Conservation (phyloP, 1,284 basidiomycete genomes). For the Sporisorium exsertum region DNA sequence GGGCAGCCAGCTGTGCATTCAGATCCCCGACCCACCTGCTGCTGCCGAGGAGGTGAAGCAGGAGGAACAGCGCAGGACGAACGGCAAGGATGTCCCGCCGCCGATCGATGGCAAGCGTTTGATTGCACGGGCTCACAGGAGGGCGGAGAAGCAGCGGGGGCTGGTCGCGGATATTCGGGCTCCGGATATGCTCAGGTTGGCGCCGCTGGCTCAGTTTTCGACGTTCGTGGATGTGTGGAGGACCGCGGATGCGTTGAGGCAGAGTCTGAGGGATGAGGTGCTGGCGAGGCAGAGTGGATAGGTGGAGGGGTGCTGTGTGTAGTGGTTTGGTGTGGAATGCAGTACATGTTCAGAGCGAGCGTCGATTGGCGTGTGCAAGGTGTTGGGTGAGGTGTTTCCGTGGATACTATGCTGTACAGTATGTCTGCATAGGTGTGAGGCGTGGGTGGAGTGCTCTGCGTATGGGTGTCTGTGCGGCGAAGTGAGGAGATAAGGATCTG, state of each 20-base stretch:
- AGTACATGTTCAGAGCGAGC: too few relatives aligned
- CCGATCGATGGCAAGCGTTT: constrained; percentile 51
- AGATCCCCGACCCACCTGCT: constrained; percentile 44
- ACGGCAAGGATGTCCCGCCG: constrained; percentile 52
- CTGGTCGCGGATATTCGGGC: constrained; percentile 62
- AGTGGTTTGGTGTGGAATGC: too few relatives aligned
- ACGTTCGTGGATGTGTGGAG: constrained; percentile 62
- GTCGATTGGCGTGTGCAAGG: too few relatives aligned
- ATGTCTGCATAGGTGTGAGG: too few relatives aligned
- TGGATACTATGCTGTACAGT: too few relatives aligned
- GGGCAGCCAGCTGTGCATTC: constrained; percentile 62
- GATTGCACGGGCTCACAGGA: constrained; percentile 53
- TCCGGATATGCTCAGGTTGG: constrained; percentile 64
- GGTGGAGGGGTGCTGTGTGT: too few relatives aligned
- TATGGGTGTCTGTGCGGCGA: constrained; percentile 6
- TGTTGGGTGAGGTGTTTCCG: too few relatives aligned
- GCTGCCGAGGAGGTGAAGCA: constrained; percentile 5
- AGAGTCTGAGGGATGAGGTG: constrained; percentile 45
- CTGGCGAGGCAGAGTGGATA: constrained; percentile 11
- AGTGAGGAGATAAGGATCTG: constrained; percentile 11
- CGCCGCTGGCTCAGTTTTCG: constrained; percentile 64
- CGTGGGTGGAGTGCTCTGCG: neutral
- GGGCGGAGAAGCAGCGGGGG: constrained; percentile 54
- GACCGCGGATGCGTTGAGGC: constrained; percentile 53
- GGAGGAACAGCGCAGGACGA: constrained; percentile 5